Conservation (phyloP, 1,284 basidiomycete genomes). For the Irpex lacteus region DNA sequence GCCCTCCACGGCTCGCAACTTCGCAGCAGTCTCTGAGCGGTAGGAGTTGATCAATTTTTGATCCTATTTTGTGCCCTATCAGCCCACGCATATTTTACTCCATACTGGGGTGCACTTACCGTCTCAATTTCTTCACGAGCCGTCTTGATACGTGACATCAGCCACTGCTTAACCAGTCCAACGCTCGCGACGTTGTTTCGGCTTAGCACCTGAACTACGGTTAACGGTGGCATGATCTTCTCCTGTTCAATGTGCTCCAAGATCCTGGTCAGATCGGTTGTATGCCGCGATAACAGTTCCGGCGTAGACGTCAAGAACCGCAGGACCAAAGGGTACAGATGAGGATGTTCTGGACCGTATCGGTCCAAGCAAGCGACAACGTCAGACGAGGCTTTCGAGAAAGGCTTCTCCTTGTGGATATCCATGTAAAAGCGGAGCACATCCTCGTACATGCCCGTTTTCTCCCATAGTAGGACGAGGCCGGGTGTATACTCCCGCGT, state of each 20-base stretch:
- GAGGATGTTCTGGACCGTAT: constrained; percentile 72
- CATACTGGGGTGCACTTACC: constrained; percentile 41
- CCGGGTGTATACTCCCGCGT: constrained; percentile 81
- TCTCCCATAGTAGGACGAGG: constrained; percentile 89
- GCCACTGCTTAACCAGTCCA: constrained; percentile 88
- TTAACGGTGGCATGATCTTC: constrained; percentile 83
- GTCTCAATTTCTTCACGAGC: constrained; percentile 77
- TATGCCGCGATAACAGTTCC: constrained; percentile 67
- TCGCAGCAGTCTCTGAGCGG: constrained; percentile 78
- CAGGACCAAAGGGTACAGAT: constrained; percentile 88
- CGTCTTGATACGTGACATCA: constrained; percentile 74
- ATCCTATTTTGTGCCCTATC: constrained; percentile 51
- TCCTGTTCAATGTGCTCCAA: constrained; percentile 78
- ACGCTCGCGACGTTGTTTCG: constrained; percentile 86
- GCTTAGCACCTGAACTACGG: constrained; percentile 86
- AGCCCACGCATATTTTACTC: no score
- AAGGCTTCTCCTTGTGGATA: constrained; percentile 43
- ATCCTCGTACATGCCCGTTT: constrained; percentile 94
- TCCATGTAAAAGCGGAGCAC: constrained; percentile 92
- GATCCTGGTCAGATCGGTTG: constrained; percentile 66
- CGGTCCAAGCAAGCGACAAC: constrained; percentile 71
- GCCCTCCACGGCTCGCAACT: constrained; percentile 79
- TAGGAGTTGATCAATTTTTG: constrained; percentile 84
- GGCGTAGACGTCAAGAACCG: constrained; percentile 84
- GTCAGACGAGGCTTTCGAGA: constrained; percentile 52